Conservation (phyloP, 495 filamentous ascomycete species). For the Jackrogersella multiformis region DNA sequence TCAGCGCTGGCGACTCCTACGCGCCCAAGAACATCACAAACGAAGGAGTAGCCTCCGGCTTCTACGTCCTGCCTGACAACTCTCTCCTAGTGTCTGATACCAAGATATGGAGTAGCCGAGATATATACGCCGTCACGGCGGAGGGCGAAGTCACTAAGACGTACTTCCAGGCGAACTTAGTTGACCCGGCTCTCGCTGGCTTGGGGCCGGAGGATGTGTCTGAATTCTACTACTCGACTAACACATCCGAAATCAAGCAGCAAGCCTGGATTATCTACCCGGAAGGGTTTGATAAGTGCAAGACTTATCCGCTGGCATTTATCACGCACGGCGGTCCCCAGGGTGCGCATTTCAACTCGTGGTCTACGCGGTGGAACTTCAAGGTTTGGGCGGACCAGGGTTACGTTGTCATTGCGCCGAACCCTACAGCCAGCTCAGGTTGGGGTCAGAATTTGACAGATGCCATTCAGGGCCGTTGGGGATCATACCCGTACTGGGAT, state of each 20-base stretch:
- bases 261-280: slow-evolving; percentile 77
- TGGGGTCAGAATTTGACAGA: slow-evolving; percentile 77
- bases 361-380: slow-evolving; percentile 79
- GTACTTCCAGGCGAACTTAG: slow-evolving; percentile 47
- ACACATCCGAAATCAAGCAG: slow-evolving; percentile 64
- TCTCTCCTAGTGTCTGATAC: slow-evolving; percentile 65
- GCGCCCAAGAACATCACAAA: slow-evolving; percentile 63
- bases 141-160: slow-evolving; percentile 39
- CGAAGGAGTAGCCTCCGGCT: slow-evolving; percentile 62
- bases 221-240: slow-evolving; percentile 64
- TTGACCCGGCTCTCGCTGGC: slow-evolving; percentile 58
- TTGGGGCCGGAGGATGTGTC: slow-evolving; percentile 53
- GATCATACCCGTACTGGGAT: slow-evolving; percentile 46
- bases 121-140: slow-evolving; percentile 54
- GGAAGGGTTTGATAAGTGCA: slow-evolving; percentile 68
- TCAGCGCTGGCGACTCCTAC: slow-evolving; percentile 53
- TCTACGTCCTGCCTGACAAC: slow-evolving; percentile 57
- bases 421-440: slow-evolving; percentile 75
- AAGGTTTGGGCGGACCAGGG: slow-evolving; percentile 80
- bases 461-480: slow-evolving; percentile 71
- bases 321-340: slow-evolving; percentile 80
- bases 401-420: slow-evolving; percentile 74
- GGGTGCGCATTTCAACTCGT: slow-evolving; percentile 64
- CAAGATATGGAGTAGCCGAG: slow-evolving; percentile 63
- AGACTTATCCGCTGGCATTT: slow-evolving; percentile 75